A percentile compares a stretch with the other conserved stretches of the same genome.
phyloP scores from a whole-genome alignment of 163 green algal genomes.

The Chloroidium sp. region DNA sequence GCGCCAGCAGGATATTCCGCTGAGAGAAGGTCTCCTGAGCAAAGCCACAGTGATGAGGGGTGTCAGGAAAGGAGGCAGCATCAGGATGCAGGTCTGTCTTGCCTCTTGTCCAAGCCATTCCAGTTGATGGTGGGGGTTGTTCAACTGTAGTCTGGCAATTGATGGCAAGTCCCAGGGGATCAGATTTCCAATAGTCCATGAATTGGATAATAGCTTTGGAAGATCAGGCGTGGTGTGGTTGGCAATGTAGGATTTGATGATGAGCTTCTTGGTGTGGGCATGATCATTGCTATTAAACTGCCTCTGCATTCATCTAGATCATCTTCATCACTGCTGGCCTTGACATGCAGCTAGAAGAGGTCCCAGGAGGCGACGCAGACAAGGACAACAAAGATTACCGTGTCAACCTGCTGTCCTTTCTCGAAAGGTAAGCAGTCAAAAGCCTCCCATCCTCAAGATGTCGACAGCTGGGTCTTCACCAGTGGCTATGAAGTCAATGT shows the following conservation, averaged over 20 bases:
- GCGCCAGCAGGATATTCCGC: slow-evolving; percentile 21
- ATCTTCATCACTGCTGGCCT: too few relatives aligned
- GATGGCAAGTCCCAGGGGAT: background rate
- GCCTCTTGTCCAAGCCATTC: background rate
- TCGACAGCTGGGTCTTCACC: background rate
- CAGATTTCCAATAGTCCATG: background rate
- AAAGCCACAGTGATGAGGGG: background rate
- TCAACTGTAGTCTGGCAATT: background rate
- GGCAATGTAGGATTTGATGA: too few relatives aligned
- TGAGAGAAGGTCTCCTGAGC: background rate
- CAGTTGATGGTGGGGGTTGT: background rate
- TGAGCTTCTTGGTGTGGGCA: too few relatives aligned
- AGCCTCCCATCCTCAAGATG: background rate
- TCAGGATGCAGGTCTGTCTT: background rate
- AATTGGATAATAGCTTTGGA: background rate
- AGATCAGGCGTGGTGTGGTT: too few relatives aligned
- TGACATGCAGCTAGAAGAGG: too few relatives aligned
- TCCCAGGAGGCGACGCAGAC: too few relatives aligned
- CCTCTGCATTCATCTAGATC: too few relatives aligned
- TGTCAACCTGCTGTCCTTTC: too few relatives aligned
- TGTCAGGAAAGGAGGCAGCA: too few relatives aligned
- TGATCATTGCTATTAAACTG: too few relatives aligned
- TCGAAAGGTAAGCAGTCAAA: too few relatives aligned
- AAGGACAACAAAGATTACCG: too few relatives aligned
- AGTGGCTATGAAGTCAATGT: background rate